phyloP scores from a whole-genome alignment of 75 land plant species.

The Cunninghamia lanceolata region DNA sequence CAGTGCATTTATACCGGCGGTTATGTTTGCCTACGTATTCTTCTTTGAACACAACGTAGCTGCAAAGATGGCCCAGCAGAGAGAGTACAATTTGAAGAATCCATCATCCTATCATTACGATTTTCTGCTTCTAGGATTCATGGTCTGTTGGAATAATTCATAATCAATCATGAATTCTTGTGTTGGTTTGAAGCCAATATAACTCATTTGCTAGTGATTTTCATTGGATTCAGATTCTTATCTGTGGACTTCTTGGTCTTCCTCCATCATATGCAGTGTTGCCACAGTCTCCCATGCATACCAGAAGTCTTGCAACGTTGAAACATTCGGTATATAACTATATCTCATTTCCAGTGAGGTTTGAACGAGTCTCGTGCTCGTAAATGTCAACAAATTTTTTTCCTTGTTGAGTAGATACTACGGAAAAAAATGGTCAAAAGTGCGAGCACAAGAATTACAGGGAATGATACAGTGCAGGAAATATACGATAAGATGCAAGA shows the following conservation, averaged over 20 bases:
- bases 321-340: slow-evolving; percentile 7
- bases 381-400: not conserved
- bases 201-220: not conserved
- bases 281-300: slow-evolving; percentile 91
- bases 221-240: slow-evolving; percentile 43
- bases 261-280: slow-evolving; percentile 86
- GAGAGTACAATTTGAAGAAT: slow-evolving; percentile 9
- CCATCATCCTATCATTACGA: slow-evolving; percentile 17
- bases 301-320: slow-evolving; percentile 22
- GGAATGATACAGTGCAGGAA: slow-evolving; percentile 15
- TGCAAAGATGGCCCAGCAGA: slow-evolving; percentile 5
- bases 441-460: slow-evolving; percentile 21
- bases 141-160: not conserved
- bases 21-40: slow-evolving; percentile 26
- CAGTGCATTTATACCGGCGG: slow-evolving; percentile 28
- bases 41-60: slow-evolving; percentile 39
- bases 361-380: no score
- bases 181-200: not conserved
- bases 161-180: no score
- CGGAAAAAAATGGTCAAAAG: slow-evolving; percentile 26
- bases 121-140: not conserved
- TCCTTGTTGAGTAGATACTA: slow-evolving; percentile 13
- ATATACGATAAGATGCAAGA: slow-evolving; percentile 32
- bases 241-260: slow-evolving; percentile 76
- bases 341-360: no score